These are phyloP conservation scores for Acanthamoeba triangularis DNA, from an alignment of 208 protist genomes.

Conservation along the genomic window DNA sequence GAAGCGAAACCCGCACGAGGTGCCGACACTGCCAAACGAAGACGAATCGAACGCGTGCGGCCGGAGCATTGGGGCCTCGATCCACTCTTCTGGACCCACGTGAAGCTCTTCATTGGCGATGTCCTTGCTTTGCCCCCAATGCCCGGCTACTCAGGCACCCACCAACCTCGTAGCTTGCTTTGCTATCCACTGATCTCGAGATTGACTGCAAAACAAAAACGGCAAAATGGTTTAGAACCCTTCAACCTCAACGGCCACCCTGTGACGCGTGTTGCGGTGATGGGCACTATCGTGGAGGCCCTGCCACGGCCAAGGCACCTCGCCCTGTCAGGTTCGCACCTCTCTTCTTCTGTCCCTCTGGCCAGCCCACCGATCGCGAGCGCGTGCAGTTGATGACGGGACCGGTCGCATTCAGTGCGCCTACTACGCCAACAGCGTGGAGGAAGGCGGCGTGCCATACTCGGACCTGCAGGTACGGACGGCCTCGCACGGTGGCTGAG, in stretches of 20 bases:
- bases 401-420: slow-evolving; percentile 16
- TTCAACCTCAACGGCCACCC: slow-evolving; percentile 40
- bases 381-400: neutral
- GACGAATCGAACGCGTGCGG: neutral
- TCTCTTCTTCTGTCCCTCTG: neutral
- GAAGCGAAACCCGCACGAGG: neutral
- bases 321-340: neutral
- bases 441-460: neutral
- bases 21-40: neutral
- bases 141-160: neutral
- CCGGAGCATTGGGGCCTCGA: slow-evolving; percentile 37
- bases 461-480: slow-evolving; percentile 2
- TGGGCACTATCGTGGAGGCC: neutral
- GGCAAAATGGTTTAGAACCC: no score
- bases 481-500: neutral
- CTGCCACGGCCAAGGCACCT: neutral
- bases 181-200: neutral
- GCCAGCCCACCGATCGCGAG: neutral
- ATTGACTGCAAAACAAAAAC: no score
- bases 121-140: neutral
- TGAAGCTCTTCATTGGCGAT: slow-evolving; percentile 35
- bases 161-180: neutral
- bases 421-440: slow-evolving; percentile 10
- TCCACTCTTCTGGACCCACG: slow-evolving; percentile 28
- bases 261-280: neutral